Conservation (phyloP, 169 alveolate species). For the Plasmodium gaboni region DNA sequence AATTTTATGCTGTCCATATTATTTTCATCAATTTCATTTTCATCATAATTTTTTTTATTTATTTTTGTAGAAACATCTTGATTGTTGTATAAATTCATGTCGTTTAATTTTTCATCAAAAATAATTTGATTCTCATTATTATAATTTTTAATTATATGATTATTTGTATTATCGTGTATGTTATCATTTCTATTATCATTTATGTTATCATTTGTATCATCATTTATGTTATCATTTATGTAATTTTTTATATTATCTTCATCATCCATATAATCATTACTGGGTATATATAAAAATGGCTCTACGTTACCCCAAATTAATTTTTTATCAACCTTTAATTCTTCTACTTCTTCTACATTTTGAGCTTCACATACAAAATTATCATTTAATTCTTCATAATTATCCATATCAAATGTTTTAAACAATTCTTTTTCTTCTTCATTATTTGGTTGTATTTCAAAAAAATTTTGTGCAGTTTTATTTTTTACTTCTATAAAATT, state of each 20-base stretch:
- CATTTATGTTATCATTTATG: background rate
- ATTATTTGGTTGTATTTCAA: conserved; percentile 51
- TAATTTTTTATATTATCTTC: background rate
- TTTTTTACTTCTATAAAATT: conserved; percentile 79
- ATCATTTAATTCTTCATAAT: conserved; percentile 83
- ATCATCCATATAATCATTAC: background rate
- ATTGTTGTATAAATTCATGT: background rate
- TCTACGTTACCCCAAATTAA: conserved; percentile 82
- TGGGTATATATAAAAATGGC: conserved; percentile 28
- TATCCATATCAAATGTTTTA: conserved; percentile 80
- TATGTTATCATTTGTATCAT: background rate
- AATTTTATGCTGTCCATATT: conserved; percentile 20
- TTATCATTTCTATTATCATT: background rate
- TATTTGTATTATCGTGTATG: background rate
- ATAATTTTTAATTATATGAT: background rate
- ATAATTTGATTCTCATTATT: background rate
- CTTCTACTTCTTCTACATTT: conserved; percentile 44
- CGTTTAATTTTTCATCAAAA: conserved; percentile 1
- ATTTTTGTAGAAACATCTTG: background rate
- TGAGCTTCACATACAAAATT: conserved; percentile 84
- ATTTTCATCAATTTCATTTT: background rate
- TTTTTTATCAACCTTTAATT: conserved; percentile 77
- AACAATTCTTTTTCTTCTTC: conserved; percentile 81
- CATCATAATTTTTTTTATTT: background rate
- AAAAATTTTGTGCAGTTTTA: conserved; percentile 17